These are phyloP conservation scores for Ophiostoma ulmi DNA, from an alignment of 2,329 filamentous ascomycete species.

Conservation along the genomic window DNA sequence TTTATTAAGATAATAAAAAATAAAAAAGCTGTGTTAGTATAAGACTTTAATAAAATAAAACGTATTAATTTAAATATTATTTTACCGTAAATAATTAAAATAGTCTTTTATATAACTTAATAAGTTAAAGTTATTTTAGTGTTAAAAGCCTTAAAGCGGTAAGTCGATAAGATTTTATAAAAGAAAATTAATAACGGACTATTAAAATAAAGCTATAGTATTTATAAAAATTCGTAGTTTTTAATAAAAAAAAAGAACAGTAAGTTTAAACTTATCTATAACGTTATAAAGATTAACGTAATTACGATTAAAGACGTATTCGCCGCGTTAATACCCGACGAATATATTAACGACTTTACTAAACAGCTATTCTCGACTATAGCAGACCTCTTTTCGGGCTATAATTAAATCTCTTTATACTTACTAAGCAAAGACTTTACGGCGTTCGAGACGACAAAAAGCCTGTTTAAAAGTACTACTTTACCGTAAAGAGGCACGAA, in stretches of 20 bases:
- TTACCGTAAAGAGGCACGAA: not conserved
- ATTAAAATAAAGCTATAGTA: conserved; percentile 13
- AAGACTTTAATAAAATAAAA: not conserved
- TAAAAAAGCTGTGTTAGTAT: not conserved
- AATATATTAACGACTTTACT: conserved; percentile 11
- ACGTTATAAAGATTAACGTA: conserved; percentile 15
- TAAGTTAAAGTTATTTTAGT: conserved; percentile 40
- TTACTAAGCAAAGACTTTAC: not conserved
- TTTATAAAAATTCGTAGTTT: conserved; percentile 12
- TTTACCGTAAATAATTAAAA: not conserved
- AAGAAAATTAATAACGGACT: not conserved
- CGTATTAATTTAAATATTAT: not conserved
- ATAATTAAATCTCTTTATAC: conserved; percentile 7
- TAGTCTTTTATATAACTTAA: not conserved
- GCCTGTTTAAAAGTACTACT: not conserved
- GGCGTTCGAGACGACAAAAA: not conserved
- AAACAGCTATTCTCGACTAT: not conserved
- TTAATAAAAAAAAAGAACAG: conserved; percentile 14
- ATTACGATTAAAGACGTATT: conserved; percentile 9
- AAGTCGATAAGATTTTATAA: conserved; percentile 1
- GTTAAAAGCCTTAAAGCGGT: not conserved
- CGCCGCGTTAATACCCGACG: not conserved
- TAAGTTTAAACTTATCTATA: conserved; percentile 15
- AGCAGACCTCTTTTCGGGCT: not conserved
- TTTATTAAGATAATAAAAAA: not conserved